Evolutionary conservation across 202 grass and related monocot genomes (phyloP), one percentile per base, ranked within the genome.

Genomic region (Panicum virgatum): DNA sequence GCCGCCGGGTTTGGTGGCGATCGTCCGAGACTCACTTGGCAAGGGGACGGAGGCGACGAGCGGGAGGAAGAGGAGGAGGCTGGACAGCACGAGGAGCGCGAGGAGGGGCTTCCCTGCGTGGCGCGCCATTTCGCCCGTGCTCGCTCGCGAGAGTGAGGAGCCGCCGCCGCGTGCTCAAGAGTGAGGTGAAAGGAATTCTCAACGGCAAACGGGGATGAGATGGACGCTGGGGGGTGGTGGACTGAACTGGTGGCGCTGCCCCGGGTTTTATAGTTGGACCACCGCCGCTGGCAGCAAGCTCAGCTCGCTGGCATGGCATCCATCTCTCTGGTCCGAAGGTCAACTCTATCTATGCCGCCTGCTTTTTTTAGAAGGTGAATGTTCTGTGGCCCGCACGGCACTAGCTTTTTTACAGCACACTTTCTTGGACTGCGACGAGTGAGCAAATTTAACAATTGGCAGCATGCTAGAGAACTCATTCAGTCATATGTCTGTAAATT

Each of bases 221-320:
- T 51, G 76, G 76, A 52, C 34, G 76, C 46, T 47, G 39, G 79
- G 15, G 29, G 57, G 25, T 60, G 25, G 12, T 29, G 57, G 48
- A 45, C 44, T 45, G 2, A 12, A 19, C 12, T n/a, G 75, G 53
- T 62, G 69, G 50, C 0, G 54, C 36, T 10, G 52, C 62, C 44
- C 34, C 9, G 77, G 63, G 61, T 76, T 87, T 85, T 89, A 89
- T 89, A 89, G 54, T 81, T 84, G 86, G 86, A 76, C 86, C 76
- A 34, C 44, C 63, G 13, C 20, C 12, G 65, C 7, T 68, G 12
- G 2, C 12, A 9, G 0, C 62, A n/a, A 0, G 38, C 46, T 53
- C 23, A 20, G 66, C n/a, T n/a, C n/a, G n/a, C n/a, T n/a, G n/a
- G n/a, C n/a, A n/a, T 25, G n/a, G 62, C 34, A 10, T 52, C 43